Conservation (phyloP, 345 rosid genomes). For the Arabidopsis arenosa region DNA sequence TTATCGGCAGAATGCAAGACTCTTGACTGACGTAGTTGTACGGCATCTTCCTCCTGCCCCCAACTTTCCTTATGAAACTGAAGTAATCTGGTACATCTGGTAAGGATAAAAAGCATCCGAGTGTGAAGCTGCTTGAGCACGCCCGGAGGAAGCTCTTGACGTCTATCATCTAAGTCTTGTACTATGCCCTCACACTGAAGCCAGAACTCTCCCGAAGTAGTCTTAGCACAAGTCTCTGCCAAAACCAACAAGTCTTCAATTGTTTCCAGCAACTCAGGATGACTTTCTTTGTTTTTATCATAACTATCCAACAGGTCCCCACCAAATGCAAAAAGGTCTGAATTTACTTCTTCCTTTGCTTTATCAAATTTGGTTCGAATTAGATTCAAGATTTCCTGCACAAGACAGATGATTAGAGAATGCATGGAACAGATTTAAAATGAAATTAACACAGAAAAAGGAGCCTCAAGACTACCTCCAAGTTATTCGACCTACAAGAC, state of each 20-base stretch:
- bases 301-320: slow-evolving; percentile 74
- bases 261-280: slow-evolving; percentile 82
- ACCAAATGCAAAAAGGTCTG: slow-evolving; percentile 78
- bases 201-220: slow-evolving; percentile 83
- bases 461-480: slow-evolving; percentile 60
- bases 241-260: slow-evolving; percentile 85
- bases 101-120: slow-evolving; percentile 86
- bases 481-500: slow-evolving; percentile 70
- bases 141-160: slow-evolving; percentile 88
- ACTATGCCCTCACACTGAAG: slow-evolving; percentile 95
- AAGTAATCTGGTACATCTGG: slow-evolving; percentile 89
- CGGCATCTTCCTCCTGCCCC: slow-evolving; percentile 64
- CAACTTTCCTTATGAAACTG: slow-evolving; percentile 97
- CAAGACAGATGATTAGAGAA: slow-evolving; percentile 38
- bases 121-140: slow-evolving; percentile 84
- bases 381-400: slow-evolving; percentile 71
- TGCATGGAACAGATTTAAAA: slow-evolving; percentile 20
- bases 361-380: slow-evolving; percentile 86
- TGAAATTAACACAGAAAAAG: not conserved
- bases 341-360: slow-evolving; percentile 94
- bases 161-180: slow-evolving; percentile 90
- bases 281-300: slow-evolving; percentile 72
- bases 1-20: slow-evolving; percentile 69
- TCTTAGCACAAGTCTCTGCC: slow-evolving; percentile 78
- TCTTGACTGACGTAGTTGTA: slow-evolving; percentile 73